Conservation (phyloP, 345 rosid species). For the Aquilaria yunnanensis region DNA sequence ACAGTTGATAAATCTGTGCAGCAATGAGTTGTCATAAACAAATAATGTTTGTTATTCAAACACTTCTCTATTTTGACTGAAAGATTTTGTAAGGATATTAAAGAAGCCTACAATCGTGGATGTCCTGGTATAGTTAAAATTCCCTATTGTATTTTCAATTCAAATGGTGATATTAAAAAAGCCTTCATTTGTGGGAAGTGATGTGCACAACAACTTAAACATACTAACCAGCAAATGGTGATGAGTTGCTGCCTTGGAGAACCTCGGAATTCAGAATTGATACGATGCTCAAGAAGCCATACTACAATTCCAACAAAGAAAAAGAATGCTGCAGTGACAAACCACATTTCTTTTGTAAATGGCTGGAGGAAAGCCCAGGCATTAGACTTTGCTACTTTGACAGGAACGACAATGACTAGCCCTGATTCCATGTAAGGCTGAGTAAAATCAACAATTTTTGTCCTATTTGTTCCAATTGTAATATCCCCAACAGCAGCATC, state of each 20-base stretch:
- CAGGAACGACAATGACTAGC: constrained; percentile 71
- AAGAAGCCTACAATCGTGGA: too few relatives aligned
- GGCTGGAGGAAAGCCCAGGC: constrained; percentile 96
- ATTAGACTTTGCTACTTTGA: constrained; percentile 52
- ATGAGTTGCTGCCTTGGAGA: constrained; percentile 68
- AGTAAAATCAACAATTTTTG: constrained; percentile 73
- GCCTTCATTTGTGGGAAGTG: too few relatives aligned
- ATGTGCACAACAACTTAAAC: background rate
- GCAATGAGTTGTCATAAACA: too few relatives aligned
- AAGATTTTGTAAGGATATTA: too few relatives aligned
- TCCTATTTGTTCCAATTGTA: constrained; percentile 59
- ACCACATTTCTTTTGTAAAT: constrained; percentile 73
- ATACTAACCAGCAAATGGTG: constrained; percentile 65
- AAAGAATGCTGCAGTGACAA: constrained; percentile 63
- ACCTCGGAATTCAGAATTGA: constrained; percentile 74
- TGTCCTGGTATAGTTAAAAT: too few relatives aligned
- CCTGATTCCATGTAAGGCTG: constrained; percentile 79
- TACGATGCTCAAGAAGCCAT: constrained; percentile 89
- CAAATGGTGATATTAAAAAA: too few relatives aligned
- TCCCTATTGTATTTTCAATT: too few relatives aligned
- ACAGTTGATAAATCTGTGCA: too few relatives aligned
- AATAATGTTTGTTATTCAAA: too few relatives aligned
- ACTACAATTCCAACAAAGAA: constrained; percentile 75
- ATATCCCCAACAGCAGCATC: constrained; percentile 84
- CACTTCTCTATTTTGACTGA: too few relatives aligned